These are phyloP conservation scores for Trichosanthes cucumerina DNA, from an alignment of 306 rosid genomes.

Conservation along the genomic window DNA sequence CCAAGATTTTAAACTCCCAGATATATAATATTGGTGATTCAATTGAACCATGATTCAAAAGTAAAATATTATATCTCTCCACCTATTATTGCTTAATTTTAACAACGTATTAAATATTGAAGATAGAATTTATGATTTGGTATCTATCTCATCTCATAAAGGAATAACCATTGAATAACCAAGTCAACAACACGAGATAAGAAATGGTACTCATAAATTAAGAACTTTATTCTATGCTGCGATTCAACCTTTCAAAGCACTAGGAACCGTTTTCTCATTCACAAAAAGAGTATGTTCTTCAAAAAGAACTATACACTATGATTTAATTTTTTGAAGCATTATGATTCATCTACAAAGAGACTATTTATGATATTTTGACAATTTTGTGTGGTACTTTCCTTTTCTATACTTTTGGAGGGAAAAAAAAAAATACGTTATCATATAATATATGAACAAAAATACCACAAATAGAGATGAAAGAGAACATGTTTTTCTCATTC, in stretches of 20 bases:
- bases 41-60: too few relatives aligned
- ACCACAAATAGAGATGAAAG: not conserved
- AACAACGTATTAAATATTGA: too few relatives aligned
- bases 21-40: too few relatives aligned
- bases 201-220: not conserved
- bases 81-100: not conserved
- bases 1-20: too few relatives aligned
- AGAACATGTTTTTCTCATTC: conserved; percentile 35
- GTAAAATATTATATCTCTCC: not conserved
- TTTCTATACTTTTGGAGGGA: not conserved
- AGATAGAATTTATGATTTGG: too few relatives aligned
- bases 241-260: not conserved
- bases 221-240: not conserved
- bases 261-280: not conserved
- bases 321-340: not conserved
- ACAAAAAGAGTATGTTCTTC: not conserved
- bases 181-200: not conserved
- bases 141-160: too few relatives aligned
- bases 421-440: not conserved
- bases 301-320: not conserved
- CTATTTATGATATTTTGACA: not conserved
- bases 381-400: not conserved
- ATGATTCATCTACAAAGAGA: not conserved
- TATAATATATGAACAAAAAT: not conserved
- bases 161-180: too few relatives aligned